Evolutionary conservation across 805 yeast species (phyloP), one percentile per base, ranked within the genome.

Genomic region (Lachancea thermotolerans): DNA sequence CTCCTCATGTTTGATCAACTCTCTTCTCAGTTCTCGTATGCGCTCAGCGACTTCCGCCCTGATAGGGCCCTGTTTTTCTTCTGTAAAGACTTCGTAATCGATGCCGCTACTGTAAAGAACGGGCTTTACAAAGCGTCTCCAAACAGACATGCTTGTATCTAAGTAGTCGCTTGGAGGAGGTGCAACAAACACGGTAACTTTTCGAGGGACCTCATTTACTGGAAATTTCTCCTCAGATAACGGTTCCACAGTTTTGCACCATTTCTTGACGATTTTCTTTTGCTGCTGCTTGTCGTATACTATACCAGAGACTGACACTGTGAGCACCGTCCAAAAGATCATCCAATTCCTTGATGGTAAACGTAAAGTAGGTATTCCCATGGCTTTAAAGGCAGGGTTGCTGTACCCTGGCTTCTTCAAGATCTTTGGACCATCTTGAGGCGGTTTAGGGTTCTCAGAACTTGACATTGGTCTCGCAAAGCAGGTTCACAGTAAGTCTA

Each of bases 151-250:
- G 10, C 91, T 79, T 46, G 80, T 82, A 35, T 82, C 93, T 40
- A 91, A 66, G 54, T 79, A 86, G 61, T 91, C 97, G 56, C 86
- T 85, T 16, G 99, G 98, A 8, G 98, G 97, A n/a, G 99, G 99
- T 0, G 96, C 95, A 46, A 90, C 75, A 61, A 82, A 90, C 1
- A 93, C 80, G 1, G 85, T 79, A 39, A 93, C 69, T 54, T 82
- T 85, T 48, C 99, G 74, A 2, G 96, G 87, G 16, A 75, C 56
- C 44, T 73, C 71, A 46, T 76, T 67, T 1, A 79, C 64, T 2
- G 62, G 59, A 36, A 81, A 55, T 14, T 76, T 74, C 25, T 62
- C 70, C 21, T 75, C 60, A 11, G 91, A 78, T 37, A 75, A 61
- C 12, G 63, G 66, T 37, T 77, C 67, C 2, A 87, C 95, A 41